A percentile compares a stretch with the other conserved stretches of the same genome.
phyloP scores from a whole-genome alignment of 2,329 filamentous ascomycete genomes.

The Lecanosticta acicola region DNA sequence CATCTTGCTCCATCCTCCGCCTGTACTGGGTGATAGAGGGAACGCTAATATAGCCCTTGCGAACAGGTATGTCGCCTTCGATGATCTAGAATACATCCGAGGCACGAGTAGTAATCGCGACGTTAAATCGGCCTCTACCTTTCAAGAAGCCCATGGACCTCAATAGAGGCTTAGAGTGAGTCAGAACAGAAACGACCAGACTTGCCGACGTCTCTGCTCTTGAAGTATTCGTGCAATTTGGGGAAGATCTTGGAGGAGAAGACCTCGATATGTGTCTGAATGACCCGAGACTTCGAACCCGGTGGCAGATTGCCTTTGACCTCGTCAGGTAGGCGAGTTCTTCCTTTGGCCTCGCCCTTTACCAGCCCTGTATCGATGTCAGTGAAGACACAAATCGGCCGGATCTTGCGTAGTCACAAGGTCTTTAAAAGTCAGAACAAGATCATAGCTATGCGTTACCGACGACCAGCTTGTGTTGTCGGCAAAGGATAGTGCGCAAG shows the following conservation, averaged over 20 bases:
- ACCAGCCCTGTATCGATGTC: too few relatives aligned
- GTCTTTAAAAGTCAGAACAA: too few relatives aligned
- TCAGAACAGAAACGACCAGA: slow-evolving; percentile 7
- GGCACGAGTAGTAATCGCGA: slow-evolving; percentile 6
- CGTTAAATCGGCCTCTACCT: slow-evolving; percentile 14
- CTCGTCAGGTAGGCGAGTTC: too few relatives aligned
- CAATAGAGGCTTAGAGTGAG: background rate
- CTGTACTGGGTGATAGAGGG: background rate
- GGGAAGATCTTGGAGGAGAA: slow-evolving; percentile 13
- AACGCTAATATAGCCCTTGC: background rate
- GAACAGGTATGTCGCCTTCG: slow-evolving; percentile 1
- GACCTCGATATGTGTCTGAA: slow-evolving; percentile 3
- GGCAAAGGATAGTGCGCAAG: slow-evolving; percentile 5
- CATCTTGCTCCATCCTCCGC: background rate
- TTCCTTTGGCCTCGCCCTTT: too few relatives aligned
- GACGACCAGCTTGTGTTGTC: slow-evolving; percentile 7
- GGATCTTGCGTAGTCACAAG: too few relatives aligned
- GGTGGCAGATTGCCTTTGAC: background rate
- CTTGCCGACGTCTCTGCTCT: slow-evolving; percentile 16
- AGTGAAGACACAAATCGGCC: too few relatives aligned
- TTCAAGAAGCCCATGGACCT: slow-evolving; percentile 13
- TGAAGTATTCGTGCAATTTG: slow-evolving; percentile 15
- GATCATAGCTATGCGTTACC: too few relatives aligned
- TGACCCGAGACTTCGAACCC: background rate
- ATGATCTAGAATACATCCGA: slow-evolving; percentile 7